Base-by-base conservation (phyloP, 352 stramenopile species). In the Pythium oligandrum region DNA sequence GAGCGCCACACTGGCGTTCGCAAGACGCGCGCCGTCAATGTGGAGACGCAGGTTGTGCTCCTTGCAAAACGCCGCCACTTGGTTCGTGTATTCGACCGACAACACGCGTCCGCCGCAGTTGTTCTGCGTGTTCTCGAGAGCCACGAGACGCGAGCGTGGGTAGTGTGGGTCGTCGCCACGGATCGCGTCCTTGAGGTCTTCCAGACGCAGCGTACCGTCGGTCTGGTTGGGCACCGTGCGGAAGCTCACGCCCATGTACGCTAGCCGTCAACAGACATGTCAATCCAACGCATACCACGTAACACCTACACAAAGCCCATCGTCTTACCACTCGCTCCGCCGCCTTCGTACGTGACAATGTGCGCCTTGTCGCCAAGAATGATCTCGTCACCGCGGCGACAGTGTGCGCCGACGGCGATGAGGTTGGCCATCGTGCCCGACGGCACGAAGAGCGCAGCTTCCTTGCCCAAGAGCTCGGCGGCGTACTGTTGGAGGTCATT, bases 121-220 rank as follows among this genome's bases (percentile, higher is more conserved):
- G 70, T 99, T 99, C 56, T 99, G 97, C 43, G 96, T 99, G 75
- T 99, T 99, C 68, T 99, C 97, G 17, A 99, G 71, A 65, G 75
- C 84, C 5, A 99, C 82, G 33, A 99, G 70, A 11, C 71, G 68
- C 31, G 95, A 97, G 45, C 86, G 68, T 40, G 83, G 83, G 53
- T 84, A 92, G 57, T 94, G 83, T 48, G 75, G 75, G 44, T 94
- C 81, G 58, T 94, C 79, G 6, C 62, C 61, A 17, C 84, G 86
- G 26, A 95, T 72, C 32, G 86, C 82, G 38, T 71, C 62, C 44
- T 69, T 59, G 17, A 98, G 73, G 44, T 90, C 80, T 4, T 90
- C 74, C 10, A 98, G 45, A n/a, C 57, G 34, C 7, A 98, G 71
- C 31, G 81, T 97, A 11, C 86, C 91, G 50, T 97, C 86, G n/a